A percentile compares a stretch with the other conserved stretches of the same genome.
Conservation (phyloP, 2,329 filamentous ascomycete genomes). For the Fusarium sp. region DNA sequence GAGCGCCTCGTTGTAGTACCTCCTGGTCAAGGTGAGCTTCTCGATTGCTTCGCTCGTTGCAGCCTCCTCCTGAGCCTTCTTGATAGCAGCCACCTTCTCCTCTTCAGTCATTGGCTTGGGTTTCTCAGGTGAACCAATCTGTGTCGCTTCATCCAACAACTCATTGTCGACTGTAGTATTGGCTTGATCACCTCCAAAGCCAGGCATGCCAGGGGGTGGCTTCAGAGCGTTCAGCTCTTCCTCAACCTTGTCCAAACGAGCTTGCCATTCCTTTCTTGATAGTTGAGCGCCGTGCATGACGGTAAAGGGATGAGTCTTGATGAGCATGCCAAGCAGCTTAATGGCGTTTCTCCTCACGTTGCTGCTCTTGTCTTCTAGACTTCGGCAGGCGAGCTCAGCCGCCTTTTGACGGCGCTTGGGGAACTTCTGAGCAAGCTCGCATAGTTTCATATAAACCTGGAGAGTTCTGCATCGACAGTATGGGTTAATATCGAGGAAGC, state of each 20-base stretch:
- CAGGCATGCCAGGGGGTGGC: conserved; percentile 79
- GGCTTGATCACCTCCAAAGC: conserved; percentile 69
- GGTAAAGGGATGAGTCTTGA: conserved; percentile 95
- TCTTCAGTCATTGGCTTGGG: conserved; percentile 79
- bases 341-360: conserved; percentile 96
- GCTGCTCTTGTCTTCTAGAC: conserved; percentile 97
- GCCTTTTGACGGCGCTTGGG: conserved; percentile 90
- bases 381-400: conserved; percentile 87
- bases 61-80: conserved; percentile 86
- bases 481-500: conserved; percentile 95
- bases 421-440: conserved; percentile 95
- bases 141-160: conserved; percentile 89
- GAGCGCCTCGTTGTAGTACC: conserved; percentile 94
- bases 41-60: conserved; percentile 90
- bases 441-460: conserved; percentile 92
- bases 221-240: conserved; percentile 84
- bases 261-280: conserved; percentile 86
- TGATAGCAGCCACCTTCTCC: conserved; percentile 77
- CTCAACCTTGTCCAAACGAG: conserved; percentile 84
- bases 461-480: conserved; percentile 93
- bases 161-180: conserved; percentile 80
- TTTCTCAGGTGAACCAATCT: conserved; percentile 78
- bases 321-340: conserved; percentile 87
- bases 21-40: conserved; percentile 86
- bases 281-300: conserved; percentile 91